Evolutionary conservation across 78 protist genomes (phyloP).

Genomic region (Dictyostelium discoideum): dicty_2.7 NC_007090.3:4403001-4403500

Average conservation of each 20-base stretch:
- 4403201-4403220: slow-evolving; percentile 27
- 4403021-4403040: slow-evolving; percentile 1
- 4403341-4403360: not conserved
- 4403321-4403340: too few species aligned
- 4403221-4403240: slow-evolving; percentile 39
- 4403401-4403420: not conserved
- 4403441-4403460: not conserved
- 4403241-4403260: not conserved
- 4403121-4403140: slow-evolving; percentile 61
- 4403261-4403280: not conserved
- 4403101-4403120: slow-evolving; percentile 1
- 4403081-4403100: not conserved
- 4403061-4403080: not conserved
- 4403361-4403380: not conserved
- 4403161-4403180: slow-evolving; percentile 38
- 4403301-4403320: not conserved
- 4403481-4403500: not conserved
- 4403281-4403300: not conserved
- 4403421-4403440: not conserved
- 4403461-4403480: not conserved
- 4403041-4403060: not conserved
- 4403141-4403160: slow-evolving; percentile 65
- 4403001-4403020: slow-evolving; percentile 36
- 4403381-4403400: too few species aligned
- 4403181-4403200: not conserved